Percentiles rank a stretch among this genome's conserved stretches.
Evolutionary conservation across 305 asterid species (phyloP).

Genomic region (Fraxinus latifolia): DNA sequence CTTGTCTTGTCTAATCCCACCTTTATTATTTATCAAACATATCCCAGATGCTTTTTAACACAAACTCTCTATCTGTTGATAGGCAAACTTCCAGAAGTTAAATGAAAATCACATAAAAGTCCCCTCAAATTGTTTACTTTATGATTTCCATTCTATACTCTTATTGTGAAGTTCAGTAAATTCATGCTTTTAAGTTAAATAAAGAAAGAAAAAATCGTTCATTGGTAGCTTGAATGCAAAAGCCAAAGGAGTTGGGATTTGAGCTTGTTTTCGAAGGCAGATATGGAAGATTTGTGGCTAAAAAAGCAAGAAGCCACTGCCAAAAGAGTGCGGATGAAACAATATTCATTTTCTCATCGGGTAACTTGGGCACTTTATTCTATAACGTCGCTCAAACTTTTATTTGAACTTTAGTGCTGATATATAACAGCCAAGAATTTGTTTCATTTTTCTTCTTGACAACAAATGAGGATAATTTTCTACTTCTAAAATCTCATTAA

Average conservation of each 20-base stretch:
- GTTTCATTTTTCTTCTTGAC: neutral
- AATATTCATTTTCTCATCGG: constrained; percentile 72
- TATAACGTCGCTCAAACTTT: neutral
- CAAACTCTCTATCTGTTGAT: neutral
- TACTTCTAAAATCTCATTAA: too few species aligned
- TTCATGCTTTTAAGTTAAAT: neutral
- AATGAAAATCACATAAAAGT: neutral
- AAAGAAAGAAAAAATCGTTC: neutral
- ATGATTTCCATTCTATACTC: neutral
- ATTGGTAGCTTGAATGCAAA: constrained; percentile 43
- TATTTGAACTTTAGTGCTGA: neutral
- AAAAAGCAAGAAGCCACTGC: constrained; percentile 58
- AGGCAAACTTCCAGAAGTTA: neutral
- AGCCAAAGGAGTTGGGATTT: constrained; percentile 58
- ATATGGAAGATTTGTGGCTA: constrained; percentile 43
- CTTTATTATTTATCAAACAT: neutral
- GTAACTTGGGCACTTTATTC: constrained; percentile 33
- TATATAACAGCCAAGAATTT: neutral
- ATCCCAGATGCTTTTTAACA: neutral
- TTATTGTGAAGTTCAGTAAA: neutral
- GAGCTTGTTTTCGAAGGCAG: constrained; percentile 48
- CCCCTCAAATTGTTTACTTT: neutral
- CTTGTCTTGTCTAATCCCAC: neutral
- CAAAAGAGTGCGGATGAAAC: constrained; percentile 74
- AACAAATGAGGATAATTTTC: neutral